phyloP scores from a whole-genome alignment of 106 monocot genomes.

The Dactylorhiza incarnata region DNA sequence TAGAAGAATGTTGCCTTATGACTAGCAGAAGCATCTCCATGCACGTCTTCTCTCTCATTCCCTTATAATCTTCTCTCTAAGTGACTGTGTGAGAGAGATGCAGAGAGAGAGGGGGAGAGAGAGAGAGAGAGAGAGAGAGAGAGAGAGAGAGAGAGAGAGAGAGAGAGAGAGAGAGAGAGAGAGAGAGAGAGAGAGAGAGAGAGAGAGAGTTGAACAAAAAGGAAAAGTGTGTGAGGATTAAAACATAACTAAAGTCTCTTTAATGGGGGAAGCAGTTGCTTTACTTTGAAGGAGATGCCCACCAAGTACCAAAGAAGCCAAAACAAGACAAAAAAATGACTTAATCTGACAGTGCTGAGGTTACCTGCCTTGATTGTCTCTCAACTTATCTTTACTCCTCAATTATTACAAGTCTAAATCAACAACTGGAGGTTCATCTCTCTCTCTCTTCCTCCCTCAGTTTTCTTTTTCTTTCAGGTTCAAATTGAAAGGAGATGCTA shows the following conservation, averaged over 20 bases:
- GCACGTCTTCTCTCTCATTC: background rate
- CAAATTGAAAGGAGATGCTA: background rate
- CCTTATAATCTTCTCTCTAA: background rate
- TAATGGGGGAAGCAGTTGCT: background rate
- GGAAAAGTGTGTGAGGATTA: slow-evolving; percentile 1
- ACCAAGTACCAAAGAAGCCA: background rate
- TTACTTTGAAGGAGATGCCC: background rate
- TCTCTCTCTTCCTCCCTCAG: background rate
- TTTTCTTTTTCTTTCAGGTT: background rate
- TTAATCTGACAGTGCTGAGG: background rate
- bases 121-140: background rate
- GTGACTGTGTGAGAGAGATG: background rate
- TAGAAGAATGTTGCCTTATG: background rate
- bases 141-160: background rate
- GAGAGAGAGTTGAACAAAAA: background rate
- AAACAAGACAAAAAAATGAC: background rate
- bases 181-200: background rate
- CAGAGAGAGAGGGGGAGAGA: background rate
- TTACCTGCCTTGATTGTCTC: background rate
- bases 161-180: background rate
- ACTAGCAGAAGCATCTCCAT: background rate
- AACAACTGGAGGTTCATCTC: background rate
- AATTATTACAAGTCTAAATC: slow-evolving; percentile 4
- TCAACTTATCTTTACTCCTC: background rate
- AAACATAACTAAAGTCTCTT: slow-evolving; percentile 1